These are phyloP conservation scores for Verticillium dahliae DNA, from an alignment of 2,329 filamentous ascomycete species.

Conservation along the genomic window DNA sequence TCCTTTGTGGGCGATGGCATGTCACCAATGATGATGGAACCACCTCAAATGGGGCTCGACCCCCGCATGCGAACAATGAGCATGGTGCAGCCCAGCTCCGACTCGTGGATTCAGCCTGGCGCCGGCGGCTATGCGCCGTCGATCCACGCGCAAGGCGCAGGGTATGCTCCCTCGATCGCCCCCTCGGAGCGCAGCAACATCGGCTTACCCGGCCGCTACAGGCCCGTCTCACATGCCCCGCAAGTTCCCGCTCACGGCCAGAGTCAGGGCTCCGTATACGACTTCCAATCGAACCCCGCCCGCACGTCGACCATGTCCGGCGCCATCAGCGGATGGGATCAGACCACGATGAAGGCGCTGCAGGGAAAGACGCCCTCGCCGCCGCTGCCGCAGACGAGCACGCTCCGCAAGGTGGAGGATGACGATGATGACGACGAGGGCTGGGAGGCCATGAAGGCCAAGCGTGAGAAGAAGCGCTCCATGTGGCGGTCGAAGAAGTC, in stretches of 20 bases:
- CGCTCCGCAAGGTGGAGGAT: not conserved
- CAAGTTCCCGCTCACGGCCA: conserved; percentile 1
- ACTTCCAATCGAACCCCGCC: conserved; percentile 12
- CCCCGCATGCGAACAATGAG: conserved; percentile 65
- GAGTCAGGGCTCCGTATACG: not conserved
- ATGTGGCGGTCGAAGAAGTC: conserved; percentile 58
- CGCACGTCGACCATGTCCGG: conserved; percentile 33
- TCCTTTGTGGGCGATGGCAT: conserved; percentile 41
- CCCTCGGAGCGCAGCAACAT: conserved; percentile 94
- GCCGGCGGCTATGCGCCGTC: conserved; percentile 41
- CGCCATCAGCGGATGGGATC: conserved; percentile 22
- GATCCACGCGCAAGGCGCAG: conserved; percentile 41
- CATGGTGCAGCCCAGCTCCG: conserved; percentile 67
- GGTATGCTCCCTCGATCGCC: conserved; percentile 85
- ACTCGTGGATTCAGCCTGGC: conserved; percentile 48
- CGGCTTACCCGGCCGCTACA: conserved; percentile 82
- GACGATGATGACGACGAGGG: conserved; percentile 63
- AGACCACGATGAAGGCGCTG: conserved; percentile 28
- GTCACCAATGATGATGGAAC: conserved; percentile 23
- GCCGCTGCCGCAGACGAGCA: conserved; percentile 29
- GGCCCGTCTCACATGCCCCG: conserved; percentile 70
- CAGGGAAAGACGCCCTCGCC: conserved; percentile 28
- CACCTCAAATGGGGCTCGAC: conserved; percentile 30
- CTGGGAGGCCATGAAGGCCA: conserved; percentile 65
- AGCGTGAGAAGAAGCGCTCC: conserved; percentile 62